Conservation (phyloP, 192 early-diverging fungal species). For the Rhizoclosmatium sp. region DNA sequence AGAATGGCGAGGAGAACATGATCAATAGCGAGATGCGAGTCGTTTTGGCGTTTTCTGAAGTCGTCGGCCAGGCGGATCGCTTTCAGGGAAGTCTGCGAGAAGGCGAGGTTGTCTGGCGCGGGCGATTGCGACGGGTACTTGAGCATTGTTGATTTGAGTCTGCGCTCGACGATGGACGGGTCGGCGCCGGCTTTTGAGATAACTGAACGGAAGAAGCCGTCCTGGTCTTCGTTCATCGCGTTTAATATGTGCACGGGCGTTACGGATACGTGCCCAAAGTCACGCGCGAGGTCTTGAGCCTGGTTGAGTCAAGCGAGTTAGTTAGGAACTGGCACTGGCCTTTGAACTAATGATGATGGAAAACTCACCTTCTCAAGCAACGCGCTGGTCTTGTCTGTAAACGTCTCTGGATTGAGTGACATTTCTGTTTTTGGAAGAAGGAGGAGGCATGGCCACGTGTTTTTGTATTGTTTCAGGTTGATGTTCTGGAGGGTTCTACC, state of each 20-base stretch:
- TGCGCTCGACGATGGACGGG: conserved; percentile 75
- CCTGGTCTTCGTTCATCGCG: conserved; percentile 82
- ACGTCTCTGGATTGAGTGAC: conserved; percentile 70
- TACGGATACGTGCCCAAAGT: conserved; percentile 78
- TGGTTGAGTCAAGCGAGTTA: background rate
- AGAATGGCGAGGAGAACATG: conserved; percentile 86
- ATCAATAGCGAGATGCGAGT: conserved; percentile 87
- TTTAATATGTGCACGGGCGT: conserved; percentile 83
- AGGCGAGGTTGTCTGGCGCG: conserved; percentile 75
- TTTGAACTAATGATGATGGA: background rate
- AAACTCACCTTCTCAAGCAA: conserved; percentile 52
- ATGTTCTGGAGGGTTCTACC: too few species aligned
- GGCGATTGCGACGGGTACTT: conserved; percentile 87
- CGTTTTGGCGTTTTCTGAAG: conserved; percentile 85
- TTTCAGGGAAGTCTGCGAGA: conserved; percentile 68
- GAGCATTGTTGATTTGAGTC: conserved; percentile 78
- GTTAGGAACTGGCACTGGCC: background rate
- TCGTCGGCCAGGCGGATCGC: conserved; percentile 79
- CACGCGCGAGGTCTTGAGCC: conserved; percentile 66
- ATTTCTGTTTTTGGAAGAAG: conserved; percentile 1
- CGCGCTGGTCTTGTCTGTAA: conserved; percentile 88
- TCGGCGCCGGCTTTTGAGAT: conserved; percentile 88
- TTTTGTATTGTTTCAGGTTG: too few species aligned
- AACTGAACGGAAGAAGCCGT: conserved; percentile 80
- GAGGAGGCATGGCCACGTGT: too few species aligned